Conservation (phyloP, 2,329 filamentous ascomycete species). For the Cladosporium sp. region DNA sequence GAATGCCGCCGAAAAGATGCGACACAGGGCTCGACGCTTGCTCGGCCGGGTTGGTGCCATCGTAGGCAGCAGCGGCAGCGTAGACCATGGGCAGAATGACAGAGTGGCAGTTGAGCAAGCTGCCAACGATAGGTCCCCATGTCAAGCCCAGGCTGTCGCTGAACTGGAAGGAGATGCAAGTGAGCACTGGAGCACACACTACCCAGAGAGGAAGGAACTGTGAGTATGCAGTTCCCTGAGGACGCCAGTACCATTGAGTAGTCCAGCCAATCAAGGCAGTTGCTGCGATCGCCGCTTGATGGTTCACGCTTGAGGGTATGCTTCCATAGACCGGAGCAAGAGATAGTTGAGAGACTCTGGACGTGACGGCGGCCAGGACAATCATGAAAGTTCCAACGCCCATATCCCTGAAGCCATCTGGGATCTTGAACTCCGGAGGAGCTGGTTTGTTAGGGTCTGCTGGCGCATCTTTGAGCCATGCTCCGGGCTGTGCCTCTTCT, state of each 20-base stretch:
- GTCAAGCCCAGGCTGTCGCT: constrained; percentile 67
- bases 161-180: constrained; percentile 68
- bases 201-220: constrained; percentile 71
- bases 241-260: constrained; percentile 52
- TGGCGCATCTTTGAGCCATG: background rate
- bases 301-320: constrained; percentile 73
- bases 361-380: constrained; percentile 60
- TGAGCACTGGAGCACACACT: constrained; percentile 70
- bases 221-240: constrained; percentile 39
- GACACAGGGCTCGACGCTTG: constrained; percentile 48
- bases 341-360: constrained; percentile 71
- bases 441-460: background rate
- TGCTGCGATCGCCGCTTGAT: constrained; percentile 63
- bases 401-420: constrained; percentile 38
- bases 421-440: constrained; percentile 1
- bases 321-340: constrained; percentile 87
- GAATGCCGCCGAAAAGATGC: constrained; percentile 36
- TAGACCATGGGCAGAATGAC: constrained; percentile 43
- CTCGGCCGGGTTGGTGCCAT: constrained; percentile 17
- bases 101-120: constrained; percentile 67
- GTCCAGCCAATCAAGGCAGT: constrained; percentile 72
- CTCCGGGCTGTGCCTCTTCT: background rate
- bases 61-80: constrained; percentile 35
- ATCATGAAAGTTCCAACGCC: constrained; percentile 1
- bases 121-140: constrained; percentile 74